Evolutionary conservation across 2,329 filamentous ascomycete genomes (phyloP).

Genomic region (Penicillium griseofulvum): DNA sequence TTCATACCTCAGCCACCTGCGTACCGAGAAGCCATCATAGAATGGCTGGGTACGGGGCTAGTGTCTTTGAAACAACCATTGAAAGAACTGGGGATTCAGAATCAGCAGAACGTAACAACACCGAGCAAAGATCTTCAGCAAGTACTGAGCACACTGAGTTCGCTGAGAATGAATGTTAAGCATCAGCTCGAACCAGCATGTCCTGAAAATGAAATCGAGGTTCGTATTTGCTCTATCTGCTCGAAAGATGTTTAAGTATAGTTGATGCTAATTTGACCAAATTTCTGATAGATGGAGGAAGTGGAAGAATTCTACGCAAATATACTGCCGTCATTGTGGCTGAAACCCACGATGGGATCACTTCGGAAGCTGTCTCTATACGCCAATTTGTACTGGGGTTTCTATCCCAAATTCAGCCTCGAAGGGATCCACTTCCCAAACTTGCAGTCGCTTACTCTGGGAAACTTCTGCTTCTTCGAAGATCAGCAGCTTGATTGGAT

Average conservation of each 20-base stretch:
- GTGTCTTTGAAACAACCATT: background rate
- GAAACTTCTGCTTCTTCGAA: background rate
- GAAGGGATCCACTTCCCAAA: background rate
- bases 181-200: background rate
- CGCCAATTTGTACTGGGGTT: background rate
- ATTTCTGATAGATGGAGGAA: background rate
- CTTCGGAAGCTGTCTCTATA: background rate
- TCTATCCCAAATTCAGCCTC: background rate
- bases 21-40: background rate
- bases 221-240: background rate
- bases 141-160: background rate
- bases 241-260: background rate
- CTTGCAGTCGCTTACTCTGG: background rate
- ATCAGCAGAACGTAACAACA: background rate
- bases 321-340: background rate
- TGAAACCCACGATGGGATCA: slow-evolving; percentile 2
- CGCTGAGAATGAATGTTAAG: background rate
- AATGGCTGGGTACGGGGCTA: background rate
- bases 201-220: background rate
- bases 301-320: background rate
- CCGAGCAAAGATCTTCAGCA: background rate
- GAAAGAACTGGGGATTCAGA: background rate
- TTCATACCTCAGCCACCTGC: background rate
- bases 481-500: slow-evolving; percentile 4
- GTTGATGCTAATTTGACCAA: background rate